Conservation (phyloP, 352 stramenopile genomes). For the Globisporangium carolinianum region DNA sequence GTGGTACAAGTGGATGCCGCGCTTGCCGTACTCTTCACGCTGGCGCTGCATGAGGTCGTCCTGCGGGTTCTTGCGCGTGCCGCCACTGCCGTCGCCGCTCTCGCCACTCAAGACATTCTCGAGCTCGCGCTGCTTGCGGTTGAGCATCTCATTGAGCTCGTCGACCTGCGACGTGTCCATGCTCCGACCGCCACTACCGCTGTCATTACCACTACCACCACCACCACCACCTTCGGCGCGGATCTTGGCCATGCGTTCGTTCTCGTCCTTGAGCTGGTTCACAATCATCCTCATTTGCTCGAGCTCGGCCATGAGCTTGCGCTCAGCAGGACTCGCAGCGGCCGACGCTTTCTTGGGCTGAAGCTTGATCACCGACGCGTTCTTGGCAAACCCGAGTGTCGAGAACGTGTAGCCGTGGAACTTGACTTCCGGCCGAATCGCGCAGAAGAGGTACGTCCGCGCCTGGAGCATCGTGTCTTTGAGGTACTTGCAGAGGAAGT, state of each 20-base stretch:
- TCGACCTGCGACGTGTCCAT: constrained; percentile 37
- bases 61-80: constrained; percentile 43
- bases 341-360: constrained; percentile 92
- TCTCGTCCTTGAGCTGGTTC: constrained; percentile 74
- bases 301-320: constrained; percentile 92
- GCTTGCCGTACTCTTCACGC: constrained; percentile 87
- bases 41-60: constrained; percentile 87
- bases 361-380: constrained; percentile 92
- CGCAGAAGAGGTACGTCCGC: constrained; percentile 91
- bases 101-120: constrained; percentile 60
- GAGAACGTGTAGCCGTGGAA: constrained; percentile 93
- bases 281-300: constrained; percentile 91
- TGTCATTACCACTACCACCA: constrained; percentile 3
- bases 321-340: constrained; percentile 84
- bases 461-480: constrained; percentile 95
- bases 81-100: constrained; percentile 17
- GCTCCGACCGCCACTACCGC: not conserved
- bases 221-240: constrained; percentile 21
- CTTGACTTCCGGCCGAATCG: constrained; percentile 90
- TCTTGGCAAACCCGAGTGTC: constrained; percentile 93
- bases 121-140: constrained; percentile 65
- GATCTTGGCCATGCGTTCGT: constrained; percentile 67
- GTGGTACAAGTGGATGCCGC: constrained; percentile 84
- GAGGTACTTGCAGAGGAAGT: constrained; percentile 95
- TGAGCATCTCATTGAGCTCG: constrained; percentile 56